Conservation (phyloP, 1,139 yeast genomes). For the Kluyveromyces marxianus region DNA sequence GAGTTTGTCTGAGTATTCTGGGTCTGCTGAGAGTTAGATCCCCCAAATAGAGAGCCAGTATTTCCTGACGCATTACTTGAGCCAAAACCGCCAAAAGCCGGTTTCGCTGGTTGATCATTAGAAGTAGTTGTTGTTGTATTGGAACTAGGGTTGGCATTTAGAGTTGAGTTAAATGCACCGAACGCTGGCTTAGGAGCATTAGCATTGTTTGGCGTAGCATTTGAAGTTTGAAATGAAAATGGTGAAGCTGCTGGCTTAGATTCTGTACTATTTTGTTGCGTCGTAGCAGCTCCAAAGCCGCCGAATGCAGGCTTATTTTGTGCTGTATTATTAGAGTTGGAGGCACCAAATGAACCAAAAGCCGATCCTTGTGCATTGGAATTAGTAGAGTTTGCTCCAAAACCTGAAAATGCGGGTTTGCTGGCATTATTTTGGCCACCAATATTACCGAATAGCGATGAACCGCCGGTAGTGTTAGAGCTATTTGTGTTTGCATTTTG, state of each 20-base stretch:
- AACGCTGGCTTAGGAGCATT: constrained; percentile 4
- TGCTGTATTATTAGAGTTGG: constrained; percentile 1
- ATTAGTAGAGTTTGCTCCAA: constrained; percentile 11
- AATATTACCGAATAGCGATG: constrained; percentile 23
- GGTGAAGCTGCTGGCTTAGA: constrained; percentile 1
- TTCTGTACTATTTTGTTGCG: constrained; percentile 4
- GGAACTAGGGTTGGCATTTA: background rate
- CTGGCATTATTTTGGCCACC: constrained; percentile 2
- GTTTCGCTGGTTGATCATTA: background rate
- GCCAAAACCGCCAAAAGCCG: background rate
- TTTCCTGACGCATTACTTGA: background rate
- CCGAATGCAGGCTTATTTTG: constrained; percentile 18
- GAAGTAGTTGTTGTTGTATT: background rate
- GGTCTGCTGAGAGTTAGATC: background rate
- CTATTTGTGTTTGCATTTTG: background rate
- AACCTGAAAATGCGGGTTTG: constrained; percentile 6
- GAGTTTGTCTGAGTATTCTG: constrained; percentile 5
- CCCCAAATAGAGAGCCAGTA: background rate
- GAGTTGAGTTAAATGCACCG: constrained; percentile 8
- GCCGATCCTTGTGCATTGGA: constrained; percentile 5
- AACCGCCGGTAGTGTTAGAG: constrained; percentile 15
- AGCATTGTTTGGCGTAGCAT: background rate
- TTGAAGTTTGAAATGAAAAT: background rate
- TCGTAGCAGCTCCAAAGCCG: constrained; percentile 8
- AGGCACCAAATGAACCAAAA: constrained; percentile 6